These are phyloP conservation scores for Amoebophrya sp. DNA, from an alignment of 169 alveolate genomes.

Conservation along the genomic window DNA sequence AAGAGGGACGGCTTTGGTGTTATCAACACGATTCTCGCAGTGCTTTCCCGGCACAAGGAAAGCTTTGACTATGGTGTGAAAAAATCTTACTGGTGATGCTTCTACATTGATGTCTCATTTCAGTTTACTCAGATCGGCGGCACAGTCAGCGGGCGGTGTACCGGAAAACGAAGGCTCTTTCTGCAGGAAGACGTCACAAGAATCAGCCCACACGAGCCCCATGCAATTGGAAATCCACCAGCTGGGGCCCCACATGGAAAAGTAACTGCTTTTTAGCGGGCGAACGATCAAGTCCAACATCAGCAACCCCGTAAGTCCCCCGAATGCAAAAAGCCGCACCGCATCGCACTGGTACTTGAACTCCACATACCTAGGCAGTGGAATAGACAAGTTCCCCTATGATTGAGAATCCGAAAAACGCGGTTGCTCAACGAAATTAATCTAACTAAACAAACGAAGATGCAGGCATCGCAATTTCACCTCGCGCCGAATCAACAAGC, in stretches of 20 bases:
- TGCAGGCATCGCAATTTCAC: too few species aligned
- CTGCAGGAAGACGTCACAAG: constrained; percentile 18
- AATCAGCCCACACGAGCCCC: not conserved
- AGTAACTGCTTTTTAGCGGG: not conserved
- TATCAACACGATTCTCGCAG: too few species aligned
- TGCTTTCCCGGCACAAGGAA: too few species aligned
- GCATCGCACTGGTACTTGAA: constrained; percentile 24
- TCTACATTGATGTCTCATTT: too few species aligned
- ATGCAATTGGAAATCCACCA: not conserved
- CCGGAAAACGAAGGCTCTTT: not conserved
- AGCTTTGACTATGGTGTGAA: too few species aligned
- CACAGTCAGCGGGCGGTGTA: not conserved
- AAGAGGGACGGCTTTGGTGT: too few species aligned
- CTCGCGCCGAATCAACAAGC: too few species aligned
- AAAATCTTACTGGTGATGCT: too few species aligned
- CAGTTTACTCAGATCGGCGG: not conserved
- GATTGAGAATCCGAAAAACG: too few species aligned
- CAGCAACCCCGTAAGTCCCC: not conserved
- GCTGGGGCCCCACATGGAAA: not conserved
- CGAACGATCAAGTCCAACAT: not conserved
- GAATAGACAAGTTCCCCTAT: too few species aligned
- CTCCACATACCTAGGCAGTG: not conserved
- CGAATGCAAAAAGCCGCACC: not conserved
- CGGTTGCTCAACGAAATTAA: too few species aligned
- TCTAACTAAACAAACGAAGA: too few species aligned